phyloP scores from a whole-genome alignment of 768 basidiomycete genomes.

The Kwoniella sp. region DNA sequence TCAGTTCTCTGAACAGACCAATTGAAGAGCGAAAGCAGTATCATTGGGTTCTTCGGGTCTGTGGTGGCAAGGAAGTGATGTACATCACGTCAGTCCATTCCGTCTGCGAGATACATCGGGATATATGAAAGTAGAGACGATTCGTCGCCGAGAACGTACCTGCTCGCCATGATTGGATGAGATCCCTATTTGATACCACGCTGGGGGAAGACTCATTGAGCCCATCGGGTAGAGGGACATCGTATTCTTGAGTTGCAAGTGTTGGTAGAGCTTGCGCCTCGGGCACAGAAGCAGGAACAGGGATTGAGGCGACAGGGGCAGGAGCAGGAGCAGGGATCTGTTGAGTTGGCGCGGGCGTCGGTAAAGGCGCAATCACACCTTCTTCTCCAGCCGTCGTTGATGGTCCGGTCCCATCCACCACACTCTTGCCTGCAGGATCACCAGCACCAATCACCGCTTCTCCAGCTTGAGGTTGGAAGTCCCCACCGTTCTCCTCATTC shows the following conservation, averaged over 20 bases:
- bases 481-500: constrained; percentile 11
- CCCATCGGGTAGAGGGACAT: constrained; percentile 24
- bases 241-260: neutral
- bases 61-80: neutral
- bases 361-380: constrained; percentile 9
- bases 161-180: constrained; percentile 40
- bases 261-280: neutral
- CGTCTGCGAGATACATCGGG: too few relatives aligned
- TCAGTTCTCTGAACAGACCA: constrained; percentile 76
- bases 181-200: constrained; percentile 40
- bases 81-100: too few relatives aligned
- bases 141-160: too few relatives aligned
- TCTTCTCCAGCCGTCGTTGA: too few relatives aligned
- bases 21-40: constrained; percentile 75
- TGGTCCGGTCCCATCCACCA: neutral
- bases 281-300: neutral
- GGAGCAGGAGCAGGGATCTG: neutral
- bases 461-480: neutral
- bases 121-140: too few relatives aligned
- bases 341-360: constrained; percentile 9
- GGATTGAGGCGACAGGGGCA: neutral
- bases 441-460: neutral
- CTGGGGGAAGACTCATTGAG: constrained; percentile 42
- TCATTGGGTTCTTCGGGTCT: constrained; percentile 55
- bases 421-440: neutral